Base-by-base conservation (phyloP, 345 rosid genomes). In the Kandelia obovata region DNA sequence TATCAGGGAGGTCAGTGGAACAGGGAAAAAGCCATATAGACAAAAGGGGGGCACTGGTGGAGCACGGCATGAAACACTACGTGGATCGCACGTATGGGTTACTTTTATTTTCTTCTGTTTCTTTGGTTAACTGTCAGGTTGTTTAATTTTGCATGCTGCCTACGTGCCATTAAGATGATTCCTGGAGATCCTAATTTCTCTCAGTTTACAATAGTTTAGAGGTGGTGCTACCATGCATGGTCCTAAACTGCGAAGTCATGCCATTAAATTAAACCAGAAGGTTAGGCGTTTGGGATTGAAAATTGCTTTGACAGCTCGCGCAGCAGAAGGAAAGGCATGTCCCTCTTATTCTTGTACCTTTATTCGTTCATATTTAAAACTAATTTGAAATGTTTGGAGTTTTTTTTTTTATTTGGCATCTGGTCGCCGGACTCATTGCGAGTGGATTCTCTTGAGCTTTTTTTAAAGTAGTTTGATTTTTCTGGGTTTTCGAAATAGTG, bases 171-270 rank as follows among this genome's bases (percentile, higher is more conserved):
- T 47, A 55, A 57, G 47, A 37, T 71, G 57, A 46, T 70, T 34
- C 7, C 37, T 1, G 37, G 8, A 64, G 49, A 63, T 17, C 53
- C 63, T 61, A 43, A 58, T 62, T 47, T 51, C 65, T 72, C 71
- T 56, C 19, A 70, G 47, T 78, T 60, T 0, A 51, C 76, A 73
- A 79, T 87, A 90, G 97, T 95, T 95, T 68, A 87, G 96, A 73
- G 93, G 91, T 68, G 97, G 96, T 81, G 87, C 86, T 74, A 71
- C 68, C 5, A 92, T 88, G 99, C 96, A 88, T 81, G 96, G 96
- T 34, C 99, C 96, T 57, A 90, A 84, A 82, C 96, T 93, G 23
- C 81, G 96, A 73, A 95, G 96, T 80, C 99, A 95, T 83, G 97
- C 92, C 32, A 70, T 95, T 65, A 88, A 88, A 86, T 58, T 86